Conservation (phyloP, 208 protist species). For the Leishmania guyanensis region DNA sequence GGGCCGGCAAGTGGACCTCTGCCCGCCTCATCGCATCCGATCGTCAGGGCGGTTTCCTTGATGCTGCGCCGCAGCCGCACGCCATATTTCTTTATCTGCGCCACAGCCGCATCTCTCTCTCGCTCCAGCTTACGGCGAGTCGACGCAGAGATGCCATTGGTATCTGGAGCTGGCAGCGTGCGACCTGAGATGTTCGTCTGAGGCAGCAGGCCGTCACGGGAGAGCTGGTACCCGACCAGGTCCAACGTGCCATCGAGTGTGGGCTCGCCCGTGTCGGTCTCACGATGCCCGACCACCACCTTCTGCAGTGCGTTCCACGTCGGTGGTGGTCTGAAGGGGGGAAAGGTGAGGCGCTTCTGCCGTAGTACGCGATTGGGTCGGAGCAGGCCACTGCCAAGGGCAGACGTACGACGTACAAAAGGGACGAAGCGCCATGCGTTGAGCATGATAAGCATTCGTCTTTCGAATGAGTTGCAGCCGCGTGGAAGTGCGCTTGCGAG, state of each 20-base stretch:
- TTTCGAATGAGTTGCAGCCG: neutral
- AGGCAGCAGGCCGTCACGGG: slow-evolving; percentile 78
- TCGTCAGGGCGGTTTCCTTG: slow-evolving; percentile 83
- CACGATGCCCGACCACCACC: slow-evolving; percentile 55
- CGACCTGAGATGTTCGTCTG: slow-evolving; percentile 40
- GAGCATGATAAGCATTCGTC: slow-evolving; percentile 1
- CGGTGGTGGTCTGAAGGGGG: slow-evolving; percentile 39
- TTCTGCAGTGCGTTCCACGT: slow-evolving; percentile 80
- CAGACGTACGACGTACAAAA: neutral
- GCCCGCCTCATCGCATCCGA: slow-evolving; percentile 92
- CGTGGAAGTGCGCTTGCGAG: neutral
- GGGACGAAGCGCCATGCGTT: neutral
- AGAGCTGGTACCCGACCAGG: slow-evolving; percentile 85
- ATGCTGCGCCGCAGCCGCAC: slow-evolving; percentile 81
- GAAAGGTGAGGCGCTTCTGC: slow-evolving; percentile 24
- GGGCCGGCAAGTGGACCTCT: slow-evolving; percentile 88
- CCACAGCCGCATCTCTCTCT: slow-evolving; percentile 50
- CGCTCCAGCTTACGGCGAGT: slow-evolving; percentile 48
- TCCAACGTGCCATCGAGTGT: slow-evolving; percentile 88
- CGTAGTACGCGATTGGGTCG: slow-evolving; percentile 22
- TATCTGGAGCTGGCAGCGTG: slow-evolving; percentile 22
- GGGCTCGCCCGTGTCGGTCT: slow-evolving; percentile 62
- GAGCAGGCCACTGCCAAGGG: slow-evolving; percentile 20
- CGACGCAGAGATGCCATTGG: slow-evolving; percentile 30
- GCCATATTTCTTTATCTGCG: slow-evolving; percentile 68